These are phyloP conservation scores for Cnidoscolus chayamansa DNA, from an alignment of 441 rosid species.

Conservation along the genomic window DNA sequence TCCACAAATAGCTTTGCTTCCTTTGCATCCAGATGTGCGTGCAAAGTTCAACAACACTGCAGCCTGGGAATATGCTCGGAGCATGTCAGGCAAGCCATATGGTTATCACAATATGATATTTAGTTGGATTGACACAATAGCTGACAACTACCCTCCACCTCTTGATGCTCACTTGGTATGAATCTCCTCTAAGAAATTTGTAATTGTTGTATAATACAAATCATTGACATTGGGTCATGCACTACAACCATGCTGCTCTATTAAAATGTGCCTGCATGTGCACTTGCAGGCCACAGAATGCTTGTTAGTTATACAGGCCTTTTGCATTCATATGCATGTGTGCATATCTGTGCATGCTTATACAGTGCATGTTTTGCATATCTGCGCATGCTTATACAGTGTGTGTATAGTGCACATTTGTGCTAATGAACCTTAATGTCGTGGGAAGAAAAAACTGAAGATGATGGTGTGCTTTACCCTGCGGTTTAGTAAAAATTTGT, in stretches of 20 bases:
- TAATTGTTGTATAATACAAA: neutral
- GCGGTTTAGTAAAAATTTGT: neutral
- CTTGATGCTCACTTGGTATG: conserved; percentile 97
- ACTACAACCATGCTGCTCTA: conserved; percentile 2
- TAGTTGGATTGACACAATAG: conserved; percentile 93
- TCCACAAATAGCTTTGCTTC: conserved; percentile 93
- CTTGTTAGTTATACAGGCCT: neutral
- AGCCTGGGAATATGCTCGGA: conserved; percentile 90
- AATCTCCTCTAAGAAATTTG: neutral
- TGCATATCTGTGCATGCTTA: neutral
- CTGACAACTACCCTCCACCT: conserved; percentile 95
- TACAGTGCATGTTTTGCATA: neutral
- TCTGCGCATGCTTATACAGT: neutral
- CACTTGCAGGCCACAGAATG: neutral
- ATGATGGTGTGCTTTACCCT: neutral
- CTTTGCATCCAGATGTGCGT: conserved; percentile 73
- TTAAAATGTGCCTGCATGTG: conserved; percentile 8
- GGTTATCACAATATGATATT: conserved; percentile 99
- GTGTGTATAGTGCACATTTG: neutral
- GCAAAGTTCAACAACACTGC: conserved; percentile 73
- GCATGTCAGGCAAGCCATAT: conserved; percentile 94
- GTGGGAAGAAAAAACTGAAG: neutral
- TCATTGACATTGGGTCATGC: neutral
- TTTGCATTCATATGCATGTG: neutral
- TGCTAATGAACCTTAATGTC: neutral